Percentiles rank a stretch among this genome's conserved stretches.
These are phyloP conservation scores for Sporothrix curviconia DNA, from an alignment of 2,329 filamentous ascomycete genomes.

Conservation along the genomic window DNA sequence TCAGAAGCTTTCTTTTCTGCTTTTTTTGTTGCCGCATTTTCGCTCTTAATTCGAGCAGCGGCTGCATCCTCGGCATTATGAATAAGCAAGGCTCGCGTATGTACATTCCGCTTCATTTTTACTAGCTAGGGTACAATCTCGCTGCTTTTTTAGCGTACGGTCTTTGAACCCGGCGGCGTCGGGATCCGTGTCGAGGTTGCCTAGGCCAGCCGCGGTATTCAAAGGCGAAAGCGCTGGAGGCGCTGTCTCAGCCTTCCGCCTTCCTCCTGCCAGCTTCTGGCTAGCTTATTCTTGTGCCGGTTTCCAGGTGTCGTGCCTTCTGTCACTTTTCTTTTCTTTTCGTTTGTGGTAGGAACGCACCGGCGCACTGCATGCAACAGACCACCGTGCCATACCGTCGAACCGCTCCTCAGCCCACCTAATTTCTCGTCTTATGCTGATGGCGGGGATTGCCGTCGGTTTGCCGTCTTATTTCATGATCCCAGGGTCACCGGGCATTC, in stretches of 20 bases:
- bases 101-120: too few species aligned
- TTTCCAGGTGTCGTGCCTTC: neutral
- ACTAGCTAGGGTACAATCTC: neutral
- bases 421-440: neutral
- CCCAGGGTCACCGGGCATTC: too few species aligned
- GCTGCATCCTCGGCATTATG: neutral
- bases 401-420: conserved; percentile 5
- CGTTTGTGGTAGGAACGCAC: too few species aligned
- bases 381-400: neutral
- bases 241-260: neutral
- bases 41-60: neutral
- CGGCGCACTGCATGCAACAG: conserved; percentile 1
- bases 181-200: neutral
- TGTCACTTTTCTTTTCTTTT: neutral
- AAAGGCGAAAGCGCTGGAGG: too few species aligned
- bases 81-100: conserved; percentile 8
- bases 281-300: neutral
- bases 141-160: neutral
- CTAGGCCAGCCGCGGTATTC: neutral
- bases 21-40: too few species aligned
- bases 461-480: too few species aligned
- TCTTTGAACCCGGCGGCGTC: neutral
- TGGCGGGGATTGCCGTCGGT: too few species aligned
- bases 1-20: conserved; percentile 4
- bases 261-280: neutral